phyloP scores from a whole-genome alignment of 805 yeast species.

The Lachancea lanzarotensis region DNA sequence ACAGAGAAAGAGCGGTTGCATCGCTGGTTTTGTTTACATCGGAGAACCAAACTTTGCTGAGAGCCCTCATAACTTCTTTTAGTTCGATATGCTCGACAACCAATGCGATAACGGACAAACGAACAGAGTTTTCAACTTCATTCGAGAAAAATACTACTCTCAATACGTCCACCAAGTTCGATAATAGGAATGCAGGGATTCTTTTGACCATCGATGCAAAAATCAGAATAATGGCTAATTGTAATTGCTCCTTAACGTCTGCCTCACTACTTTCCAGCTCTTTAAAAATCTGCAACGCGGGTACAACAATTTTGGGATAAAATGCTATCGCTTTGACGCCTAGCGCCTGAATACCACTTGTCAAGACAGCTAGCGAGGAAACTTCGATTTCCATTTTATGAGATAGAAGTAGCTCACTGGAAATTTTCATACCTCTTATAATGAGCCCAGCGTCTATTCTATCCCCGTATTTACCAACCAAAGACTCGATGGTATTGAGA shows the following conservation, averaged over 20 bases:
- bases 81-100: conserved; percentile 63
- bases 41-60: conserved; percentile 57
- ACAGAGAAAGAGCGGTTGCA: conserved; percentile 57
- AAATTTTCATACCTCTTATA: conserved; percentile 42
- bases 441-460: conserved; percentile 43
- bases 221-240: conserved; percentile 64
- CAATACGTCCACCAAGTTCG: conserved; percentile 59
- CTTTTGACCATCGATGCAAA: conserved; percentile 70
- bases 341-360: conserved; percentile 59
- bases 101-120: conserved; percentile 55
- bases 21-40: conserved; percentile 32
- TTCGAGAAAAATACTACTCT: conserved; percentile 50
- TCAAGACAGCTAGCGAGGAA: conserved; percentile 66
- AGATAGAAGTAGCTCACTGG: conserved; percentile 47
- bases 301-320: conserved; percentile 80
- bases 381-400: conserved; percentile 56
- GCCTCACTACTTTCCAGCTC: conserved; percentile 17
- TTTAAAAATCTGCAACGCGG: conserved; percentile 56
- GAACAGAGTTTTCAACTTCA: conserved; percentile 51
- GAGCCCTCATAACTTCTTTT: conserved; percentile 52
- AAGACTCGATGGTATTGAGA: conserved; percentile 56
- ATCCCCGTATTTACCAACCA: conserved; percentile 58
- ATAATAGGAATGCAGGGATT: conserved; percentile 77
- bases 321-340: conserved; percentile 84
- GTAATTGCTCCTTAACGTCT: conserved; percentile 37